Conservation (phyloP, 2,329 filamentous ascomycete species). For the Pyricularia sp. region DNA sequence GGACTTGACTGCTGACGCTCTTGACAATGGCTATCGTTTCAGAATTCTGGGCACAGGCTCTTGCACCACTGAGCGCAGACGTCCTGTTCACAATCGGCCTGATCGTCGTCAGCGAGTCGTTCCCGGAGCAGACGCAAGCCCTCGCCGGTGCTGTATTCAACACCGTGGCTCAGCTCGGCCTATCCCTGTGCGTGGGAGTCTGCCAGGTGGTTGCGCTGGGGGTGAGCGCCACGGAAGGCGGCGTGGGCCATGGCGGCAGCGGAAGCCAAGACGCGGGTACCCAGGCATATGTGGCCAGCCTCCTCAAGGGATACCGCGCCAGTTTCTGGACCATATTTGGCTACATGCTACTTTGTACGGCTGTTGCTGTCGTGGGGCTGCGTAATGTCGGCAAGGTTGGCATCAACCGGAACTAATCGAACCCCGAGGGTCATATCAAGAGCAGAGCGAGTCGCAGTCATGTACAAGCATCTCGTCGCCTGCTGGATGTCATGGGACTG, state of each 20-base stretch:
- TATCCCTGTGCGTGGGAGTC: slow-evolving; percentile 4
- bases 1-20: neutral
- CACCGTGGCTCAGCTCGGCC: slow-evolving; percentile 39
- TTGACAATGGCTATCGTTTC: slow-evolving; percentile 8
- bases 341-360: neutral
- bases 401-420: slow-evolving; percentile 1
- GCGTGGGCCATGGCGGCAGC: neutral
- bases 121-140: slow-evolving; percentile 46
- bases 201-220: slow-evolving; percentile 3
- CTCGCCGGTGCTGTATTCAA: slow-evolving; percentile 55
- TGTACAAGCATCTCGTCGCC: neutral
- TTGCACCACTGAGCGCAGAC: slow-evolving; percentile 31
- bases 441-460: neutral
- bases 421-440: neutral
- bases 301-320: slow-evolving; percentile 6
- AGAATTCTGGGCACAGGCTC: slow-evolving; percentile 29
- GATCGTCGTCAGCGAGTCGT: slow-evolving; percentile 43
- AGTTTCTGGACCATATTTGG: slow-evolving; percentile 8
- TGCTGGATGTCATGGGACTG: neutral
- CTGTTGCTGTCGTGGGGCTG: neutral
- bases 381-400: slow-evolving; percentile 3
- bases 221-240: neutral
- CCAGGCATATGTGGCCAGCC: neutral
- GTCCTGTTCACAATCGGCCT: slow-evolving; percentile 47
- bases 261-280: neutral